Percentiles rank a stretch among this genome's conserved stretches.
phyloP scores from a whole-genome alignment of 1,139 yeast genomes.

The Debaryomyces nepalensis region DNA sequence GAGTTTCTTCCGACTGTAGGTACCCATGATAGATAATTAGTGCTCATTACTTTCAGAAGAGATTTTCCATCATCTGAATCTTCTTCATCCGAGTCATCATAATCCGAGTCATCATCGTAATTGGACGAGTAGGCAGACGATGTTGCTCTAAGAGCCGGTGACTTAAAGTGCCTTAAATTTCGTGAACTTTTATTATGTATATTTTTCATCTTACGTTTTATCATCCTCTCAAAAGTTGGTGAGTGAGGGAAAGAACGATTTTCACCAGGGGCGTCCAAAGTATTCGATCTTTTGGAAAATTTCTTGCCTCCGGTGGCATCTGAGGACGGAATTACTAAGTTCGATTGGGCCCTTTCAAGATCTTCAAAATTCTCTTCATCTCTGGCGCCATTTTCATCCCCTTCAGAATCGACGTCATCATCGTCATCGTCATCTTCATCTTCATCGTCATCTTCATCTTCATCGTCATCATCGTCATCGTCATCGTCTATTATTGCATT shows the following conservation, averaged over 20 bases:
- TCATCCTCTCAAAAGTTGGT: conserved; percentile 49
- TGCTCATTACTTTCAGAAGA: conserved; percentile 44
- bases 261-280: conserved; percentile 44
- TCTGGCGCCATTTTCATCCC: conserved; percentile 31
- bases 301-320: conserved; percentile 41
- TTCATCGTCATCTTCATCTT: conserved; percentile 18
- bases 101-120: conserved; percentile 1
- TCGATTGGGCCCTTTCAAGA: conserved; percentile 37
- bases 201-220: conserved; percentile 14
- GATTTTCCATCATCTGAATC: conserved; percentile 23
- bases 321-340: conserved; percentile 38
- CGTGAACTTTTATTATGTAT: conserved; percentile 15
- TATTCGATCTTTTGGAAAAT: conserved; percentile 48
- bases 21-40: conserved; percentile 80
- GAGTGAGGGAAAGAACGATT: conserved; percentile 33
- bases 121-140: neutral
- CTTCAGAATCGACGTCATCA: too few relatives aligned
- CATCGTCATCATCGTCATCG: conserved; percentile 21
- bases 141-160: conserved; percentile 11
- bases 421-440: conserved; percentile 23
- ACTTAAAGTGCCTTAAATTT: conserved; percentile 13
- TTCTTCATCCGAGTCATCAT: conserved; percentile 20
- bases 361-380: conserved; percentile 16
- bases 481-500: conserved; percentile 22
- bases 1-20: conserved; percentile 97